These are phyloP conservation scores for Flaveria bidentis DNA, from an alignment of 129 eudicot genomes.

Conservation along the genomic window DNA sequence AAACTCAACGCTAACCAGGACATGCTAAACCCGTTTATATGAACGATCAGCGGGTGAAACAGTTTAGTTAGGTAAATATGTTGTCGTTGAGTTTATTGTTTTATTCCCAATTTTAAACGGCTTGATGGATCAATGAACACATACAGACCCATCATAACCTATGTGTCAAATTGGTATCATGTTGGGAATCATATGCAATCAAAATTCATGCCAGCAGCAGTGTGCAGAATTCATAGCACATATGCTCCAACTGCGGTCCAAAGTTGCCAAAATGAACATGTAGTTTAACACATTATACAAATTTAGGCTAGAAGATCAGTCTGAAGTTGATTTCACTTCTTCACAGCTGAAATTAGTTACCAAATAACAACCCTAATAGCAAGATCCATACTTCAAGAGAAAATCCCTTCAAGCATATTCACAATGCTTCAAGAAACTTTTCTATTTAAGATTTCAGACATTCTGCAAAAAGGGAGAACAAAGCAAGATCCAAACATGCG, in stretches of 20 bases:
- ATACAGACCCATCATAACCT: too few relatives aligned
- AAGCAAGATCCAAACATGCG: slow-evolving; percentile 6
- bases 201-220: not conserved
- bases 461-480: slow-evolving; percentile 23
- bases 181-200: not conserved
- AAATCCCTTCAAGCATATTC: slow-evolving; percentile 18
- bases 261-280: not conserved
- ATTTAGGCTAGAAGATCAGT: not conserved
- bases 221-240: not conserved
- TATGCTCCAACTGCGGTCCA: slow-evolving; percentile 3
- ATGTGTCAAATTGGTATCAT: not conserved
- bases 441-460: not conserved
- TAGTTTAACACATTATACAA: slow-evolving; percentile 3
- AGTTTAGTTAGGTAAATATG: too few relatives aligned
- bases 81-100: too few relatives aligned
- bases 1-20: not conserved
- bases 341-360: not conserved
- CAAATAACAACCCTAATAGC: not conserved
- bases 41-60: too few relatives aligned
- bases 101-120: too few relatives aligned
- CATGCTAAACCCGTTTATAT: not conserved
- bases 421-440: slow-evolving; percentile 15
- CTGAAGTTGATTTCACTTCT: not conserved
- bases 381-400: slow-evolving; percentile 13
- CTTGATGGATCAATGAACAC: too few relatives aligned